Base-by-base conservation (phyloP, 2,329 filamentous ascomycete genomes). In the Pseudocercospora macadamiae region DNA sequence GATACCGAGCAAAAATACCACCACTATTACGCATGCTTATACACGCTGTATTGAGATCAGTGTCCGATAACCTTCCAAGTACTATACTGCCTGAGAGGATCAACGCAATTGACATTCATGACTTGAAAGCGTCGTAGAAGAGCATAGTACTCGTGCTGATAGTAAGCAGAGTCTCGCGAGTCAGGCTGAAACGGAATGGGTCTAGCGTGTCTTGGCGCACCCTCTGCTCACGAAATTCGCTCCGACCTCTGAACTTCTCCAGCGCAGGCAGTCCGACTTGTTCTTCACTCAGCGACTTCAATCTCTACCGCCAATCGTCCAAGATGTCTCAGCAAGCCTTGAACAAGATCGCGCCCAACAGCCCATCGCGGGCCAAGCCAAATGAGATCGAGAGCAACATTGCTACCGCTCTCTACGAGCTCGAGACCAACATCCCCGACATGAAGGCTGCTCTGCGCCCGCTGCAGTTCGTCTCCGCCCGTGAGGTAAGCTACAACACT, bases 261-360 rank as follows among this genome's bases (percentile, higher is more conserved):
- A 7, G 6, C 16, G 42, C 10, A 45, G 39, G 23, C 42, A 45
- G 26, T 16, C 48, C 16, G 47, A 34, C 48, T 34, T 34, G 28
- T 32, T 51, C 48, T 36, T 34, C 28, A 36, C 21, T 14, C 23
- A 47, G 21, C 51, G 51, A 53, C 51, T 25, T 19, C 18, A 23
- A 28, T 55, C 47, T 44, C 54, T 23, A 21, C 48, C 45, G 37
- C 59, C 55, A 42, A 10, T 60, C 53, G 57, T 53, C 63, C 81
- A 85, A 74, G 75, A 88, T 87, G 86, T 80, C 79, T 76, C 72
- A 75, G 70, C 83, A 90, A 81, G 85, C 90, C 78, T 82, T 95
- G 79, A 96, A 96, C 90, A 97, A 97, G 91, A 97, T 97, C 82
- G 92, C 93, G 79, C 81, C 88, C 79, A 97, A 95, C 89, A 96